These are phyloP conservation scores for Xylariaceae sp. DNA, from an alignment of 2,329 filamentous ascomycete species.

Conservation along the genomic window DNA sequence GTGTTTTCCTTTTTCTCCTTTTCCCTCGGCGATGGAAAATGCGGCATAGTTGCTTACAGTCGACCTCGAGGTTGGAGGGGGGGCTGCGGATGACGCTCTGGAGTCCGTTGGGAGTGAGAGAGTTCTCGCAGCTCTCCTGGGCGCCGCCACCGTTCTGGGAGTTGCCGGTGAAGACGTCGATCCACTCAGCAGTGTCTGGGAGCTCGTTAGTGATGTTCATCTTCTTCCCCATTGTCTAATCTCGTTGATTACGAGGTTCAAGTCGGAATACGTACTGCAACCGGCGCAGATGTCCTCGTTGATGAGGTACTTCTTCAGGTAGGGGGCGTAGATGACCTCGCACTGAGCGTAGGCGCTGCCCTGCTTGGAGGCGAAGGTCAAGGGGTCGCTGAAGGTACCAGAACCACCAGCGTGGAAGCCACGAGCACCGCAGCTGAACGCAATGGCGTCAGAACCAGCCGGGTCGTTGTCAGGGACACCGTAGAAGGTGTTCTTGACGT, in stretches of 20 bases:
- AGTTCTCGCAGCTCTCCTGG: slow-evolving; percentile 35
- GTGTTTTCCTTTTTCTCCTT: background rate
- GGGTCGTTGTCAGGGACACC: slow-evolving; percentile 38
- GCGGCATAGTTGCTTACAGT: slow-evolving; percentile 26
- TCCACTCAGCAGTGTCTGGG: slow-evolving; percentile 25
- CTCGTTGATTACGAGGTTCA: background rate
- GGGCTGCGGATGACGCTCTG: slow-evolving; percentile 32
- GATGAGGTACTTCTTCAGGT: slow-evolving; percentile 40
- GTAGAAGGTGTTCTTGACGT: slow-evolving; percentile 37
- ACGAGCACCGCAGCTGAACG: slow-evolving; percentile 35
- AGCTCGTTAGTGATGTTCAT: slow-evolving; percentile 4
- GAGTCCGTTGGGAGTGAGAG: slow-evolving; percentile 29
- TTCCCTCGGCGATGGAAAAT: background rate
- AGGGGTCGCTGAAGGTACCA: slow-evolving; percentile 38
- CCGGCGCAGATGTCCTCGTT: slow-evolving; percentile 27
- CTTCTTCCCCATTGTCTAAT: background rate
- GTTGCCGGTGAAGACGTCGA: slow-evolving; percentile 38
- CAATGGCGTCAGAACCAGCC: slow-evolving; percentile 31
- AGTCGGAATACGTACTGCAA: slow-evolving; percentile 21
- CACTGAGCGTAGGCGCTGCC: slow-evolving; percentile 37
- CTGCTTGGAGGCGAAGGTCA: slow-evolving; percentile 40
- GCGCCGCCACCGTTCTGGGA: slow-evolving; percentile 30
- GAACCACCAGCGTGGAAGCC: slow-evolving; percentile 36
- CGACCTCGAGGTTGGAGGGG: slow-evolving; percentile 28
- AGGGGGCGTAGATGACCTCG: slow-evolving; percentile 42